phyloP scores from a whole-genome alignment of 371 early-diverging fungal genomes.

The Mortierella sp. region DNA sequence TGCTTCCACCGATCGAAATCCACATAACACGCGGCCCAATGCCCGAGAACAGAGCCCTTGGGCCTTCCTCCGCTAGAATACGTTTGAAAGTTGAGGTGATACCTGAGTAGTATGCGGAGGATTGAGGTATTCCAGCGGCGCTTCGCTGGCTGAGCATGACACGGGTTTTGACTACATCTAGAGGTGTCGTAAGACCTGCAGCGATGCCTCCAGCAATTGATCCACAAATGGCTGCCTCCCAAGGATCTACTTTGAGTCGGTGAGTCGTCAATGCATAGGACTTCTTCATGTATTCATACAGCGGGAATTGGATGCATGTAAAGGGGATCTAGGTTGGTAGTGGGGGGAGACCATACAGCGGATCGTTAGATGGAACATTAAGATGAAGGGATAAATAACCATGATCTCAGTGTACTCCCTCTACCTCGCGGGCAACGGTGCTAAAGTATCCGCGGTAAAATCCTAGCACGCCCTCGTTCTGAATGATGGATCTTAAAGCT shows the following conservation, averaged over 20 bases:
- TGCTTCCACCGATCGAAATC: conserved; percentile 95
- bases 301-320: conserved; percentile 94
- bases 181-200: conserved; percentile 90
- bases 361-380: too few relatives aligned
- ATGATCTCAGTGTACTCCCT: background rate
- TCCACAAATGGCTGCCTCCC: conserved; percentile 90
- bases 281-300: conserved; percentile 91
- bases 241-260: conserved; percentile 69
- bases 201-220: conserved; percentile 92
- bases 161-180: conserved; percentile 94
- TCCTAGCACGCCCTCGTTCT: conserved; percentile 82
- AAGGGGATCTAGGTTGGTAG: conserved; percentile 82
- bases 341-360: too few relatives aligned
- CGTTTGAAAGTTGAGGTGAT: conserved; percentile 75
- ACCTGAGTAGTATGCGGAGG: conserved; percentile 68
- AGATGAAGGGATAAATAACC: too few relatives aligned
- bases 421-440: conserved; percentile 86
- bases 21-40: conserved; percentile 94
- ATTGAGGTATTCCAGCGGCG: conserved; percentile 21
- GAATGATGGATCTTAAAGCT: conserved; percentile 71
- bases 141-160: conserved; percentile 86
- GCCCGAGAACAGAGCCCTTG: conserved; percentile 82
- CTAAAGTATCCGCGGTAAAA: conserved; percentile 93
- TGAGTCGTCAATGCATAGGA: conserved; percentile 47
- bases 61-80: conserved; percentile 86